Evolutionary conservation across 176 grass and related monocot genomes (phyloP), one percentile per base, ranked within the genome.

Genomic region (Eragrostis nindensis): DNA sequence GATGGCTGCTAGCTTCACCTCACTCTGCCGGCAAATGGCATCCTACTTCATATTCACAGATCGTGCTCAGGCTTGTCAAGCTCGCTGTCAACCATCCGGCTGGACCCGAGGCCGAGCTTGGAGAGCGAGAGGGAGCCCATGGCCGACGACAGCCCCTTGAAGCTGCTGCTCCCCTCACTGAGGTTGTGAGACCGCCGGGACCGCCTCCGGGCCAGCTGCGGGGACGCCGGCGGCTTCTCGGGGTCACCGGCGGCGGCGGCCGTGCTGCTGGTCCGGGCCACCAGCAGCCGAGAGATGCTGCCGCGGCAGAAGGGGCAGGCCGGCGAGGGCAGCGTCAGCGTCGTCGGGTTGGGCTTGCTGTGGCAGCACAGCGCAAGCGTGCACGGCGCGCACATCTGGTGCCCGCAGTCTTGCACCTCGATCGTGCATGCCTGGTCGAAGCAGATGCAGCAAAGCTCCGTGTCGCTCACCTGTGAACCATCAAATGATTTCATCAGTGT

Each of bases 301-400:
- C 96, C 83, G 0, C 96, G 90, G 84, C 96, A 99, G 84, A 99
- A 99, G 3, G 96, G 96, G 75, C 96, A 99, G 52, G 92, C 81
- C 0, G 92, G 96, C 0, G 96, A 89, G 0, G 88, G 82, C 32
- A 77, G 27, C 10, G 68, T 76, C 44, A 84, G 85, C 0, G 83
- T 91, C 5, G 73, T 68, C 2, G 92, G 84, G 57, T 91, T 88
- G 9, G 88, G 92, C 86, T 95, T 99, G 86, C 42, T 91, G 90
- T 99, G 96, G 87, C 96, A 99, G 80, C 93, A 99, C 10, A 99
- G 84, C 0, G 96, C 92, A 8, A 99, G 75, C 5, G 89, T 95
- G 90, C 96, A 99, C 0, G 85, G 75, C 4, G 93, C 96, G 19
- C 96, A 99, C 96, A 99, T 99, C 49, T 99, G 90, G 78, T 99